Percentiles rank a stretch among this genome's conserved stretches.
Evolutionary conservation across 345 rosid species (phyloP).

Genomic region (Litchi chinensis): DNA sequence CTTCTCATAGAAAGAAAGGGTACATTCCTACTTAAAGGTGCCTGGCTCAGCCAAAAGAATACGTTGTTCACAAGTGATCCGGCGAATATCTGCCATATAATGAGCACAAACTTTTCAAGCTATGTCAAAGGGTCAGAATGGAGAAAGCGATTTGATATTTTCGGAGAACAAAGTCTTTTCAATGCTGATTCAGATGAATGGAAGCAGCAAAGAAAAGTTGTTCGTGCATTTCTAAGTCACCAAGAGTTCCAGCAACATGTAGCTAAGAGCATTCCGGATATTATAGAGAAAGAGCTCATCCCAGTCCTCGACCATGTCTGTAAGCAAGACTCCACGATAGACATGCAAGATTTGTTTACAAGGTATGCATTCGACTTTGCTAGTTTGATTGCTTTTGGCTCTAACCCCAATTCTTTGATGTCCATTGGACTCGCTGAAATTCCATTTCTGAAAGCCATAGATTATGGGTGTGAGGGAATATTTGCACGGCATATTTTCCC

Average conservation of each 20-base stretch:
- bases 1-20: neutral
- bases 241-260: neutral
- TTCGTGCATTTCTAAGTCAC: constrained; percentile 13
- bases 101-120: constrained; percentile 26
- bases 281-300: constrained; percentile 17
- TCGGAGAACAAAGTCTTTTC: neutral
- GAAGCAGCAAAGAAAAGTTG: neutral
- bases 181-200: neutral
- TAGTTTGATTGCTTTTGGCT: neutral
- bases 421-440: neutral
- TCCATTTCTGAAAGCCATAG: neutral
- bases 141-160: neutral
- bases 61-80: constrained; percentile 22
- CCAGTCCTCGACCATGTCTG: constrained; percentile 16
- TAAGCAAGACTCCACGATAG: neutral
- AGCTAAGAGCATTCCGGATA: neutral
- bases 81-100: constrained; percentile 9
- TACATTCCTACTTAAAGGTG: constrained; percentile 14
- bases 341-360: constrained; percentile 25
- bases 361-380: constrained; percentile 29
- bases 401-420: neutral
- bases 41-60: constrained; percentile 5
- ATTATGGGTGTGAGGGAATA: neutral
- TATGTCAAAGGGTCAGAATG: neutral
- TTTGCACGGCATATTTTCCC: neutral